These are phyloP conservation scores for Lodderomyces margitis DNA, from an alignment of 1,139 yeast species.

Conservation along the genomic window DNA sequence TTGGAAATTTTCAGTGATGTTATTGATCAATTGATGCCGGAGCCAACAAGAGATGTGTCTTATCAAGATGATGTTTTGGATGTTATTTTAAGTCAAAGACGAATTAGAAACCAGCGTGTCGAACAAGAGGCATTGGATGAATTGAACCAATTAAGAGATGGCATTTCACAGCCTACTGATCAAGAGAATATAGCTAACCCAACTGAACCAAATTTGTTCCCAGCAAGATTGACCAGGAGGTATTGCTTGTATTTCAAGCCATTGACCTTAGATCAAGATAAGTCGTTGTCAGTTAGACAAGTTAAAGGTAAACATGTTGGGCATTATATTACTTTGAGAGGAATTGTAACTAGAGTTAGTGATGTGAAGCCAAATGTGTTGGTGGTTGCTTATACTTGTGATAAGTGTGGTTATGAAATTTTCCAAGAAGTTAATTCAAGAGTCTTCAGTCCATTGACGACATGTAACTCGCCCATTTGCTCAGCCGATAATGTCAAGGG, in stretches of 20 bases:
- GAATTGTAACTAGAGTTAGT: conserved; percentile 91
- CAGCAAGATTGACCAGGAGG: conserved; percentile 82
- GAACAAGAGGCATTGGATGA: conserved; percentile 67
- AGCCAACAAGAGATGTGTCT: conserved; percentile 70
- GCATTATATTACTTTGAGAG: conserved; percentile 82
- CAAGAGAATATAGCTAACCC: conserved; percentile 17
- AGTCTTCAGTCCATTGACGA: conserved; percentile 79
- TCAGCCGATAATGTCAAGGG: conserved; percentile 78
- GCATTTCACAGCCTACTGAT: conserved; percentile 20
- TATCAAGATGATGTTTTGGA: conserved; percentile 91
- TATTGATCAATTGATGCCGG: conserved; percentile 81
- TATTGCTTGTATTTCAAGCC: conserved; percentile 88
- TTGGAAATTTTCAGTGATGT: conserved; percentile 72
- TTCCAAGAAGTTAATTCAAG: conserved; percentile 91
- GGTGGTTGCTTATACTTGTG: conserved; percentile 96
- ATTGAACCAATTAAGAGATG: conserved; percentile 36
- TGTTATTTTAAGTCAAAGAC: conserved; percentile 87
- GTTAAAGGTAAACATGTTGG: conserved; percentile 85
- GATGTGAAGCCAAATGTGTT: conserved; percentile 92
- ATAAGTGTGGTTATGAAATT: conserved; percentile 93
- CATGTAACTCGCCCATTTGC: conserved; percentile 85
- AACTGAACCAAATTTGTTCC: conserved; percentile 50
- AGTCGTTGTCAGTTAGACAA: conserved; percentile 81
- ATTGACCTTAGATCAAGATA: conserved; percentile 28
- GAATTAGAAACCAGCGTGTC: conserved; percentile 71